Evolutionary conservation across 495 filamentous ascomycete genomes (phyloP), one percentile per base, ranked within the genome.

Genomic region (Xylaria grammica): DNA sequence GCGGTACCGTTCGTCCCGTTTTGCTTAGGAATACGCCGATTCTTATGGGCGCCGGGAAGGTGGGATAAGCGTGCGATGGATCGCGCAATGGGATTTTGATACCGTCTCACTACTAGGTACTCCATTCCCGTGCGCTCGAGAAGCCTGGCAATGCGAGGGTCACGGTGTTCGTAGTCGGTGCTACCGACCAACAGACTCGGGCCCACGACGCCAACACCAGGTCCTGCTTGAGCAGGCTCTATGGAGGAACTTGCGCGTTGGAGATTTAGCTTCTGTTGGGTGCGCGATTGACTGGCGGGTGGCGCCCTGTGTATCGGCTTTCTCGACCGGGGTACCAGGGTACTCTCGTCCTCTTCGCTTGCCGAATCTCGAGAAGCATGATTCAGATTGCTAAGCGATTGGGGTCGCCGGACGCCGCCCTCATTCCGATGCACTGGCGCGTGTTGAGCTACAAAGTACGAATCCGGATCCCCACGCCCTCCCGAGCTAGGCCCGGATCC

Each of bases 221-320:
- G 64, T 8, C 78, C 79, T 24, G 76, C 76, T 32, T 81, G 79
- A 11, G 81, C 62, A 4, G 84, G 79, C 60, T 90, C 87, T n/a
- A 90, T 81, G 64, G 79, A 83, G 5, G 87, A 89, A 66, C 84
- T 87, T 17, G 86, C 88, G 24, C 89, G 80, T 72, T 91, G 87
- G 1, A 91, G 83, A 77, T 89, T 86, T 13, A 91, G 76, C 62
- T 91, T 91, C 68, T 91, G 89, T 72, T 91, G 89, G 5, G 86
- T 90, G 22, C 88, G 79, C 60, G 85, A 89, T 63, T 84, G 79
- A 30, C 85, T 84, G 0, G 81, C 76, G 4, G 80, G 80, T 50
- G 74, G 67, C 27, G 75, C 67, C 19, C 68, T 67, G 13, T 65
- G 69, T 9, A 65, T 65, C 22, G 69, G 61, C 36, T 68, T 74